Conservation (phyloP, 148 eudicot species). For the Talinum fruticosum region DNA sequence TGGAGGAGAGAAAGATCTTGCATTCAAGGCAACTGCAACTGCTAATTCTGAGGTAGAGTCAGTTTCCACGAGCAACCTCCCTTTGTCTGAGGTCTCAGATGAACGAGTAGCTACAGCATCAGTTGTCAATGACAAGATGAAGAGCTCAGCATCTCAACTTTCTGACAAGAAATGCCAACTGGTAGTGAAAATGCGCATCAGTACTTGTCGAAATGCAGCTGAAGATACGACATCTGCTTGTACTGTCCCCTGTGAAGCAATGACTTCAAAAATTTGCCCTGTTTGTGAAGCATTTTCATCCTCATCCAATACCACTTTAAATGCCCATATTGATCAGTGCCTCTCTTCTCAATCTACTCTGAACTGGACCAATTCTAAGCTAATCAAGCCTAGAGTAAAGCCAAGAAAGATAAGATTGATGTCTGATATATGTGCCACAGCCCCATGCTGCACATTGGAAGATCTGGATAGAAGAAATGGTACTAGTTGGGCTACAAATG, state of each 20-base stretch:
- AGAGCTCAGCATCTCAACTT: conserved; percentile 26
- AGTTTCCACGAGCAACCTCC: conserved; percentile 38
- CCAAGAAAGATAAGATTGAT: conserved; percentile 70
- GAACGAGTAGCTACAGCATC: conserved; percentile 34
- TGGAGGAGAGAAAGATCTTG: conserved; percentile 38
- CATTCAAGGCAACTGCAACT: conserved; percentile 24
- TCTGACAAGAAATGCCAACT: conserved; percentile 47
- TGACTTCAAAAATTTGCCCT: conserved; percentile 77
- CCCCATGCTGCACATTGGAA: conserved; percentile 69
- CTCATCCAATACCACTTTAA: conserved; percentile 89
- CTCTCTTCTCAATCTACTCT: conserved; percentile 59
- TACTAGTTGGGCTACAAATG: conserved; percentile 61
- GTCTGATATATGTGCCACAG: conserved; percentile 68
- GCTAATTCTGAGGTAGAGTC: conserved; percentile 40
- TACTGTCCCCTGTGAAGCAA: conserved; percentile 39
- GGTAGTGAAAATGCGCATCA: conserved; percentile 43
- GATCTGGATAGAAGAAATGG: conserved; percentile 94
- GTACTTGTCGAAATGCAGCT: conserved; percentile 34
- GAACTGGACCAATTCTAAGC: conserved; percentile 45
- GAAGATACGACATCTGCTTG: conserved; percentile 40
- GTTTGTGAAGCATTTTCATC: conserved; percentile 82
- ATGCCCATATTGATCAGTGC: conserved; percentile 97
- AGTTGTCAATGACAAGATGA: conserved; percentile 29
- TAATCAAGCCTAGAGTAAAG: conserved; percentile 62
- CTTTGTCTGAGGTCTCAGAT: conserved; percentile 34